Base-by-base conservation (phyloP, 306 rosid genomes). In the Parietaria judaica region DNA sequence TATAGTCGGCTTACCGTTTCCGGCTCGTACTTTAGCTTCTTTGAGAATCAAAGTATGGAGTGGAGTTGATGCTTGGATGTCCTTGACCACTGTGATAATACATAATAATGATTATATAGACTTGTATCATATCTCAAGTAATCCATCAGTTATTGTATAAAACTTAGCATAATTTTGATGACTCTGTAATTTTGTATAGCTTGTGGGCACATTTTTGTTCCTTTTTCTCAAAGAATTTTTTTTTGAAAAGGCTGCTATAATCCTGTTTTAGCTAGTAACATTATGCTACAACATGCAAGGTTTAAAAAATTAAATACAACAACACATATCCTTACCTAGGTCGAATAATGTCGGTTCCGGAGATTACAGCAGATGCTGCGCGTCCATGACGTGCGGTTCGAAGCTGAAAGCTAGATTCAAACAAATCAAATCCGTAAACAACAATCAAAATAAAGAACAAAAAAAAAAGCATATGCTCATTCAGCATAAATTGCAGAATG, bases 321-420 rank as follows among this genome's bases (percentile, higher is more conserved):
- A 15, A 52, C 15, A 64, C 49, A 64, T 48, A 51, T 10, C 34
- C 51, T n/a, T 39, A 88, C 96, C 95, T 84, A 45, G 98, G 98
- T 61, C 96, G 85, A 77, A 74, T 64, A 35, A 88, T 80, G 70
- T 92, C 85, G 6, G 96, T 86, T 65, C 96, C 96, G 1, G 96
- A 88, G 64, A 92, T 68, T 64, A 92, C 94, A 84, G 88, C 41
- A n/a, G 98, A 88, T 37, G 98, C 88, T 63, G 98, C 83, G 34
- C 96, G 77, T 60, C 98, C 98, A 79, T 92, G 98, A 77, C 88
- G 88, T 23, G 88, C 98, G 79, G 88, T 70, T 35, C 96, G 98
- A 72, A 92, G 74, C 74, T 74, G 96, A 75, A 79, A 92, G 96
- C 98, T 92, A 37, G 8, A 50, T 11, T 54, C 31, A 57, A 59